These are phyloP conservation scores for Avena atlantica DNA, from an alignment of 176 grass and related monocot species.

Conservation along the genomic window DNA sequence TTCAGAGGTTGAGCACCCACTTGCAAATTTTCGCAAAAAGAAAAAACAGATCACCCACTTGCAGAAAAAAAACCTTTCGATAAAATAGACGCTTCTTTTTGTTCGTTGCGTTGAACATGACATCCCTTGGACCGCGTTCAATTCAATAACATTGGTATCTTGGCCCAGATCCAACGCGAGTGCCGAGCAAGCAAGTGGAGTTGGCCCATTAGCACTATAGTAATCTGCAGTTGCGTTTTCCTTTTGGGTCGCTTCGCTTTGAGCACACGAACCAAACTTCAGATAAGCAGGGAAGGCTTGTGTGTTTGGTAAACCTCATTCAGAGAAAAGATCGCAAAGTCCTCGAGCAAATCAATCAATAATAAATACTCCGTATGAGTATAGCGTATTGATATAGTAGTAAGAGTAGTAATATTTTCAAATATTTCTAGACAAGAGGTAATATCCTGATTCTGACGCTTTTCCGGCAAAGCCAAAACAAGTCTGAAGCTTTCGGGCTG, in stretches of 20 bases:
- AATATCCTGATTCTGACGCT: background rate
- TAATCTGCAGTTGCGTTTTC: background rate
- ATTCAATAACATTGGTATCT: background rate
- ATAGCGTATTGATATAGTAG: no score
- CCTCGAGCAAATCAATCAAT: no score
- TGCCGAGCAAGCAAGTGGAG: background rate
- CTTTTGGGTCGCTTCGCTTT: background rate
- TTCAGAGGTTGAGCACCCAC: no score
- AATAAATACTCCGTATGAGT: no score
- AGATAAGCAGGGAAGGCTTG: no score
- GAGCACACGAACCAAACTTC: background rate
- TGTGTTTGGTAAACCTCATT: background rate
- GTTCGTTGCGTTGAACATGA: background rate
- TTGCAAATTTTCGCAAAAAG: background rate
- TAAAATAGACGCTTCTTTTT: background rate
- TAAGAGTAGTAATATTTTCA: background rate
- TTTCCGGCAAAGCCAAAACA: no score
- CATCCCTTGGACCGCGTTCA: constrained; percentile 10
- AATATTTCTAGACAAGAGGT: background rate
- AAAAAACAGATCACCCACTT: no score
- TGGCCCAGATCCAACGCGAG: background rate
- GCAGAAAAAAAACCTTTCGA: background rate
- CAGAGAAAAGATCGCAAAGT: background rate
- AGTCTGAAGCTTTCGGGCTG: no score
- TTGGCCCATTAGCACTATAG: background rate